Percentiles rank a stretch among this genome's conserved stretches.
Conservation (phyloP, 192 early-diverging fungal species). For the Cetraspora pellucida region DNA sequence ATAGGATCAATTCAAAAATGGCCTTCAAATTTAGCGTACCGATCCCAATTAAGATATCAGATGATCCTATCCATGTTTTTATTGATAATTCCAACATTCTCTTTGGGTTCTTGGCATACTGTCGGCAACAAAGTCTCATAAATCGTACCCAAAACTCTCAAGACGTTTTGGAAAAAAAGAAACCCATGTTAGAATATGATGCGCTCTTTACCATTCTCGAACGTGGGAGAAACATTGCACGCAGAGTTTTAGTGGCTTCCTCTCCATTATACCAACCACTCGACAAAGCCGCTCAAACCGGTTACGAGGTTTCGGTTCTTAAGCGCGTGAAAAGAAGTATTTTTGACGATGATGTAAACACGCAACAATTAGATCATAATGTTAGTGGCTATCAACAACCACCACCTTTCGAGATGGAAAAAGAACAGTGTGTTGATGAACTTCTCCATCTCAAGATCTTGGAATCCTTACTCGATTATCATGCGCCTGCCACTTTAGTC, state of each 20-base stretch:
- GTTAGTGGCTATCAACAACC: constrained; percentile 10
- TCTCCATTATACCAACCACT: constrained; percentile 46
- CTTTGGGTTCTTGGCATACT: constrained; percentile 42
- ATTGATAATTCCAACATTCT: constrained; percentile 55
- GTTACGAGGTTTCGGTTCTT: constrained; percentile 46
- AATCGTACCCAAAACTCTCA: not conserved
- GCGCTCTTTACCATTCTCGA: constrained; percentile 40
- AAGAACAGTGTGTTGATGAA: constrained; percentile 54
- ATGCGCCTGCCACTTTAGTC: constrained; percentile 47
- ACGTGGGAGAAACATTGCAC: constrained; percentile 35
- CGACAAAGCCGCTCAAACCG: constrained; percentile 38
- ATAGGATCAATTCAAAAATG: not conserved
- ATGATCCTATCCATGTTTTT: constrained; percentile 41
- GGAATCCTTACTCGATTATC: constrained; percentile 44
- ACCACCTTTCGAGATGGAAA: not conserved
- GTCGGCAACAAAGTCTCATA: not conserved
- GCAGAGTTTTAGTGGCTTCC: constrained; percentile 48
- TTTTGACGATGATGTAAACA: constrained; percentile 27
- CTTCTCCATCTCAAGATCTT: constrained; percentile 53
- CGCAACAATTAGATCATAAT: not conserved
- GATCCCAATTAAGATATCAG: constrained; percentile 28
- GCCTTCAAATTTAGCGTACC: constrained; percentile 5
- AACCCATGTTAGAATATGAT: constrained; percentile 42
- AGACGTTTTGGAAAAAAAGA: not conserved
- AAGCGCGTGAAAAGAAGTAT: constrained; percentile 39